A percentile compares a stretch with the other conserved stretches of the same genome.
phyloP scores from a whole-genome alignment of 768 basidiomycete species.

The Amyloporia xantha region DNA sequence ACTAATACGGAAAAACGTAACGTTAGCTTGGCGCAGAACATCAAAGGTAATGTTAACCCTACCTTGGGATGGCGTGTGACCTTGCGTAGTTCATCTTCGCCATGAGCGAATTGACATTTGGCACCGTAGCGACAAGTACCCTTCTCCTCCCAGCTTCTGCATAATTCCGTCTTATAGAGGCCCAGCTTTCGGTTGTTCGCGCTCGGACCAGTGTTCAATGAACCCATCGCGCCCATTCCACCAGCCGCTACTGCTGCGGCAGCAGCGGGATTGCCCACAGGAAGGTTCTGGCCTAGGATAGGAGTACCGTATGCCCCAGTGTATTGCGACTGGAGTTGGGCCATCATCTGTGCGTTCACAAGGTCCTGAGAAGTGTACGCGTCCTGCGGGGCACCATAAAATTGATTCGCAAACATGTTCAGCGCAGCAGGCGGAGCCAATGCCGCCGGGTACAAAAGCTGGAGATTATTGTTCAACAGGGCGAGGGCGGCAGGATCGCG shows the following conservation, averaged over 20 bases:
- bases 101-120: constrained; percentile 93
- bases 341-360: constrained; percentile 50
- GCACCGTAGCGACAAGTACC: constrained; percentile 77
- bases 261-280: neutral
- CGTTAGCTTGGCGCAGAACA: constrained; percentile 3
- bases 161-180: constrained; percentile 86
- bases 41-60: constrained; percentile 16
- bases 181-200: constrained; percentile 90
- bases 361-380: constrained; percentile 47
- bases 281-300: constrained; percentile 14
- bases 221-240: constrained; percentile 23
- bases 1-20: constrained; percentile 39
- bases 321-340: constrained; percentile 51
- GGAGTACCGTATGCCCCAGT: constrained; percentile 42
- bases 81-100: constrained; percentile 78
- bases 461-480: constrained; percentile 50
- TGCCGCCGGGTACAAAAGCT: constrained; percentile 52
- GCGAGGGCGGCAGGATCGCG: constrained; percentile 67
- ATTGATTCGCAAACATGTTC: constrained; percentile 66
- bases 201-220: constrained; percentile 59
- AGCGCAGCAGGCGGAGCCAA: constrained; percentile 39
- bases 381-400: constrained; percentile 51
- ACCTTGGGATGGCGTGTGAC: constrained; percentile 90
- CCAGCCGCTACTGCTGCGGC: constrained; percentile 19
- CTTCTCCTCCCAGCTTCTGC: constrained; percentile 91